phyloP scores from a whole-genome alignment of 1,139 yeast species.

The Suhomyces wounanorum region DNA sequence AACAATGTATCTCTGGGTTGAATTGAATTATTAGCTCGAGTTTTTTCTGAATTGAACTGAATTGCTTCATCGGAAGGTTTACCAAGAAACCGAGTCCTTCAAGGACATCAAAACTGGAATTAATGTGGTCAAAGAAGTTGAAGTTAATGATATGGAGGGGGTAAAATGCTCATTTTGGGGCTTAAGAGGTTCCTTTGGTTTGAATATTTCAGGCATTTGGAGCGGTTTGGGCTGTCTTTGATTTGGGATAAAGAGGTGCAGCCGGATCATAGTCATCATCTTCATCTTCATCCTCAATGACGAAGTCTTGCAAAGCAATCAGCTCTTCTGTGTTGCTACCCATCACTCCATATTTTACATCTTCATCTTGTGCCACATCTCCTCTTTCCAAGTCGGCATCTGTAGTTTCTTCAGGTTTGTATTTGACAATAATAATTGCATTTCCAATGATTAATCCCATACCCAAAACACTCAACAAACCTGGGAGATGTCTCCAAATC shows the following conservation, averaged over 20 bases:
- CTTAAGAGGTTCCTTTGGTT: neutral
- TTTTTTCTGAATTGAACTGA: neutral
- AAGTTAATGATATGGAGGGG: neutral
- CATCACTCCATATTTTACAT: slow-evolving; percentile 10
- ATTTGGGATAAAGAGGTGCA: neutral
- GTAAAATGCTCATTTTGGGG: neutral
- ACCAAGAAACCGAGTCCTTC: neutral
- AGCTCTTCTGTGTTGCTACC: slow-evolving; percentile 14
- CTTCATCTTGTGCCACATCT: neutral
- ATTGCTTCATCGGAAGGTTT: neutral
- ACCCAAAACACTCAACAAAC: slow-evolving; percentile 67
- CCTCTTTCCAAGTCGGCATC: slow-evolving; percentile 8
- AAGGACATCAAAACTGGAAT: neutral
- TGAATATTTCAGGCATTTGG: no score
- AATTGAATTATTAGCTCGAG: neutral
- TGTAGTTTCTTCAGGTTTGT: slow-evolving; percentile 38
- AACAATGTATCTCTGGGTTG: neutral
- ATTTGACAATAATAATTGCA: slow-evolving; percentile 60
- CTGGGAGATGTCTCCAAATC: slow-evolving; percentile 76
- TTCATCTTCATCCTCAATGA: slow-evolving; percentile 21
- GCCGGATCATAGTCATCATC: slow-evolving; percentile 8
- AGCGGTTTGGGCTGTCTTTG: neutral
- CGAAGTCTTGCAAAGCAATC: slow-evolving; percentile 21
- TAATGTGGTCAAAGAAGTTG: neutral
- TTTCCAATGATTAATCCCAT: slow-evolving; percentile 65